Evolutionary conservation across 768 basidiomycete genomes (phyloP).

Genomic region (Leccinum sublutescens): DNA sequence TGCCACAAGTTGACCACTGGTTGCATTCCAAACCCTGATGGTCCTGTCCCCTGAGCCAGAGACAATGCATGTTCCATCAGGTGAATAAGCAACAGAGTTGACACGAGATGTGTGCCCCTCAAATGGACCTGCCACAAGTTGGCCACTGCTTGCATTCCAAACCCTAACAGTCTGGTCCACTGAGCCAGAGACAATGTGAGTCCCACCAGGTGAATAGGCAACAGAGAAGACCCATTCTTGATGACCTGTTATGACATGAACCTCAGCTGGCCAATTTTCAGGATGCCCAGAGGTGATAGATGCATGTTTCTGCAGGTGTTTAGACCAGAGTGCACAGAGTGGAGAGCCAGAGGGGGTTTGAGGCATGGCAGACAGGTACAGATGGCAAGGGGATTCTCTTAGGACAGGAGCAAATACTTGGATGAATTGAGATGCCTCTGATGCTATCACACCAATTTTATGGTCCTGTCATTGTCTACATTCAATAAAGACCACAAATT

Average conservation of each 20-base stretch:
- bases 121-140: neutral
- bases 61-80: neutral
- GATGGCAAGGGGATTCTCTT: no score
- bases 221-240: neutral
- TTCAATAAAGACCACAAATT: neutral
- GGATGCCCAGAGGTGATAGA: no score
- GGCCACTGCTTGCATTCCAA: neutral
- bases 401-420: no score
- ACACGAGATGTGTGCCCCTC: neutral
- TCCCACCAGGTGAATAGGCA: neutral
- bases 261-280: neutral
- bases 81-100: neutral
- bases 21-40: neutral
- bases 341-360: no score
- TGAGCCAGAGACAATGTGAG: neutral
- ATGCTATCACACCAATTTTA: neutral
- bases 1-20: no score
- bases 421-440: no score
- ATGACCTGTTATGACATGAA: neutral
- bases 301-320: no score
- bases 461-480: neutral
- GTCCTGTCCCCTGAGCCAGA: neutral
- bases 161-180: neutral
- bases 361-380: no score
- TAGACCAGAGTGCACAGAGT: no score